Evolutionary conservation across 2,329 filamentous ascomycete species (phyloP), one percentile per base, ranked within the genome.

Genomic region (Remersonia thermophila): DNA sequence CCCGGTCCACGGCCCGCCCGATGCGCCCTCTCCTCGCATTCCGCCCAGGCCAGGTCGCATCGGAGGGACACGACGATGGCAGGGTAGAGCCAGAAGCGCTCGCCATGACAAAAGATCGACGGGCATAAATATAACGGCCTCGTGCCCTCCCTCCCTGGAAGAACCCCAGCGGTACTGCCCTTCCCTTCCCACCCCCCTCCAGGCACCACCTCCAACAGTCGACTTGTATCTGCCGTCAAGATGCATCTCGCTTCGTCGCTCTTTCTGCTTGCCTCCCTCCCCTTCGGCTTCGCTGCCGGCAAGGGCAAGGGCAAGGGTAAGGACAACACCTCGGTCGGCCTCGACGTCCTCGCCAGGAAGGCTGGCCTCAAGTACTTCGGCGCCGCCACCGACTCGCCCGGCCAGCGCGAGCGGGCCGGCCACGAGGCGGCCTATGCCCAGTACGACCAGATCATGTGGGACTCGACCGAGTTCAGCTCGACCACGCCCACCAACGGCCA

Each of bases 401-500:
- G 58, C 7, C 51, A 57, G 43, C 57, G 58, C n/a, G 58, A 62
- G 48, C 55, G 59, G 25, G 55, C 51, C 16, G 71, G 73, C 12
- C 48, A 52, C 4, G 63, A 69, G 45, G 55, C 65, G 12, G 56
- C 59, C 7, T 72, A 80, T 50, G 50, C 58, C 2, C 52, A 64
- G 40, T 80, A 80, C 48, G 58, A 69, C 28, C 52, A 57, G 6
- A 69, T 75, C 43, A 57, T 78, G 33, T 65, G 62, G 46, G 61
- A 75, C 47, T 61, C 51, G 11, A 56, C 61, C 25, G 71, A 77
- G 48, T 81, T 79, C 47, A 73, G 73, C 27, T 68, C 75, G 50
- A 66, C 74, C 14, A 78, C 74, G 0, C 70, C 73, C 0, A 68
- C 67, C 31, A 79, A 79, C 48, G 65, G 67, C 7, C 69, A 73